These are phyloP conservation scores for Yamadazyma diddensiae DNA, from an alignment of 1,139 yeast species.

Conservation along the genomic window DNA sequence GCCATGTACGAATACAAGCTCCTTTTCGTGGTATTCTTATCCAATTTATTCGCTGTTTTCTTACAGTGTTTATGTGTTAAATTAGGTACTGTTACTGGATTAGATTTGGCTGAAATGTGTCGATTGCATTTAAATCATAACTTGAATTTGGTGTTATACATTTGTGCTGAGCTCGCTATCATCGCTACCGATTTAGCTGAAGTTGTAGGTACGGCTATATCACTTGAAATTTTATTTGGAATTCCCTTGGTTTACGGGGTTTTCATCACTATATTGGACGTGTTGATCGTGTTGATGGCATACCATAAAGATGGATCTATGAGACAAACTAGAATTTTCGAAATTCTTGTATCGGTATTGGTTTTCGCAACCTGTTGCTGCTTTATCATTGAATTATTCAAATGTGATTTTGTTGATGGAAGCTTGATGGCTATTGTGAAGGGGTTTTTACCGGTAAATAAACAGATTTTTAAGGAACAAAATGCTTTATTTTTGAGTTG, in stretches of 20 bases:
- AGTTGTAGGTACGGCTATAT: slow-evolving; percentile 78
- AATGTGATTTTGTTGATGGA: slow-evolving; percentile 42
- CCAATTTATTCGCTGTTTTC: slow-evolving; percentile 70
- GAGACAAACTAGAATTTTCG: slow-evolving; percentile 65
- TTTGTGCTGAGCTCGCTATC: slow-evolving; percentile 70
- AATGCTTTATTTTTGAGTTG: slow-evolving; percentile 65
- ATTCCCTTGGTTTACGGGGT: slow-evolving; percentile 69
- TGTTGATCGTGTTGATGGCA: slow-evolving; percentile 62
- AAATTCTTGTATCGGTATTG: slow-evolving; percentile 57
- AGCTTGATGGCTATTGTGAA: slow-evolving; percentile 36
- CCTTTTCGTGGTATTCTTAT: slow-evolving; percentile 58
- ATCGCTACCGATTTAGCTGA: slow-evolving; percentile 82
- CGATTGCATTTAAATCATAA: slow-evolving; percentile 57
- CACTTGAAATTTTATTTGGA: slow-evolving; percentile 64
- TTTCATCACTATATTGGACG: slow-evolving; percentile 68
- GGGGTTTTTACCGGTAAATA: slow-evolving; percentile 59
- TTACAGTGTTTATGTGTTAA: slow-evolving; percentile 71
- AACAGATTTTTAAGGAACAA: slow-evolving; percentile 48
- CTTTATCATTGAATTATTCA: slow-evolving; percentile 58
- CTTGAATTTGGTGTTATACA: slow-evolving; percentile 55
- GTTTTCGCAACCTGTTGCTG: slow-evolving; percentile 67
- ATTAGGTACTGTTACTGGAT: slow-evolving; percentile 74
- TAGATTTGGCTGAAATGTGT: slow-evolving; percentile 76
- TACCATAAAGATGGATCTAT: slow-evolving; percentile 70
- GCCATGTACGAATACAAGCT: slow-evolving; percentile 67